A percentile compares a stretch with the other conserved stretches of the same genome.
phyloP scores from a whole-genome alignment of 768 basidiomycete genomes.

The Infundibulicybe gibba region DNA sequence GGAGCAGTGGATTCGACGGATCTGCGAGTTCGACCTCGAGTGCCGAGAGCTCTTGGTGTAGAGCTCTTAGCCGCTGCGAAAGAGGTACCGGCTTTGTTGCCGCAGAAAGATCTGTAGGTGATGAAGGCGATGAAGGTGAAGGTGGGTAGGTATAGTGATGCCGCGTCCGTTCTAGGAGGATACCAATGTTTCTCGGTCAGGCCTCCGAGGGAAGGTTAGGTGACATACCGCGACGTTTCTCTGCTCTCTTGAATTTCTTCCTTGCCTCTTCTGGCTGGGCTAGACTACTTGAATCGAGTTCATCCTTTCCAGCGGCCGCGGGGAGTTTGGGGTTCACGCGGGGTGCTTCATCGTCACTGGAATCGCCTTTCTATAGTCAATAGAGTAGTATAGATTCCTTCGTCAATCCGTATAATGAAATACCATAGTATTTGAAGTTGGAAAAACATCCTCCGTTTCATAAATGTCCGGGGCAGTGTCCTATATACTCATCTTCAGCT shows the following conservation, averaged over 20 bases:
- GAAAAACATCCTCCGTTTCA: slow-evolving; percentile 82
- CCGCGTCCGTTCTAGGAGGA: slow-evolving; percentile 40
- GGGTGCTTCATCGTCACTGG: slow-evolving; percentile 61
- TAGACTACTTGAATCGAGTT: slow-evolving; percentile 64
- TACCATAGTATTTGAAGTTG: slow-evolving; percentile 48
- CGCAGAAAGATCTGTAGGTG: slow-evolving; percentile 28
- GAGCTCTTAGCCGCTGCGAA: slow-evolving; percentile 53
- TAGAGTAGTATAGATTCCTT: slow-evolving; percentile 4
- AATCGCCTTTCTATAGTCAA: slow-evolving; percentile 49
- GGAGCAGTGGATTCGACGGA: slow-evolving; percentile 67
- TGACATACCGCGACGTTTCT: slow-evolving; percentile 51
- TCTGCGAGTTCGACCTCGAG: slow-evolving; percentile 83
- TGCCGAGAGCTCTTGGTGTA: slow-evolving; percentile 76
- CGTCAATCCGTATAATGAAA: slow-evolving; percentile 5
- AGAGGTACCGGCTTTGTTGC: slow-evolving; percentile 39
- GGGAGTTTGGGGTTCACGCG: slow-evolving; percentile 14
- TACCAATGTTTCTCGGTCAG: not conserved
- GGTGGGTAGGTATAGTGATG: slow-evolving; percentile 69
- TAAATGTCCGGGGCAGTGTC: slow-evolving; percentile 91
- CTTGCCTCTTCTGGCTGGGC: slow-evolving; percentile 67
- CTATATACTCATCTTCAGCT: slow-evolving; percentile 30
- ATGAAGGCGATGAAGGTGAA: slow-evolving; percentile 51
- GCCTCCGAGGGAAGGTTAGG: not conserved
- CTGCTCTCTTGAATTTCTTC: slow-evolving; percentile 68
- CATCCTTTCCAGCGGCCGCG: slow-evolving; percentile 46